Base-by-base conservation (phyloP, 768 basidiomycete species). In the Trametes cinnabarina region DNA sequence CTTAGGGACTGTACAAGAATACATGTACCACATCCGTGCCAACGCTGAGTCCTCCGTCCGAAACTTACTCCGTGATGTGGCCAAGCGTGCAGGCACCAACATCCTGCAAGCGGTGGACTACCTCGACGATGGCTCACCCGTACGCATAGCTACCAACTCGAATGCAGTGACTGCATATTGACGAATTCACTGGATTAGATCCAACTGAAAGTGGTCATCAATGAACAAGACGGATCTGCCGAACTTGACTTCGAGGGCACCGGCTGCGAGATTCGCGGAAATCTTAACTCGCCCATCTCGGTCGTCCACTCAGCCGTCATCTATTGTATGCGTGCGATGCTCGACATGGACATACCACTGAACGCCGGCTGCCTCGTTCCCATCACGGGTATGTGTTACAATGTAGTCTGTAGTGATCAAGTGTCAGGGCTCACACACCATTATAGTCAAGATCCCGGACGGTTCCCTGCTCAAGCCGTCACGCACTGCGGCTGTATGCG, bases 291-390 rank as follows among this genome's bases (percentile, higher is more conserved):
- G 12, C 93, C 93, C 0, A 86, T 91, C 50, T 88, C 88, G 4
- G 92, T 94, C 39, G 90, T 89, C 4, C 90, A 92, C 66, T 90
- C 89, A 2, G 90, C 92, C 3, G 86, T 93, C 37, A 92, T 93
- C 59, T 94, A 94, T 70, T 93, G 89, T 74, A 87, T 93, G 83
- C 82, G 92, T 26, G 76, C 90, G 17, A 93, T 93, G 91, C 76
- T 94, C 30, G 84, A 92, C 69, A 70, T 83, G 30, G 89, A 94
- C 65, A 96, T 97, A 42, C 95, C 95, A 11, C 79, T 98, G 25
- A 98, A 98, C 69, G 92, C 93, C 22, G 95, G 95, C 1, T 97
- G 94, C 68, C 80, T 98, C 9, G 90, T 93, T 8, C 94, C 94
- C 0, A 76, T 94, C 35, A 82, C 87, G 22, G 85, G 91, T 91